Evolutionary conservation across 2,329 filamentous ascomycete species (phyloP), one percentile per base, ranked within the genome.

Genomic region (Furcasterigmium sp.): DNA sequence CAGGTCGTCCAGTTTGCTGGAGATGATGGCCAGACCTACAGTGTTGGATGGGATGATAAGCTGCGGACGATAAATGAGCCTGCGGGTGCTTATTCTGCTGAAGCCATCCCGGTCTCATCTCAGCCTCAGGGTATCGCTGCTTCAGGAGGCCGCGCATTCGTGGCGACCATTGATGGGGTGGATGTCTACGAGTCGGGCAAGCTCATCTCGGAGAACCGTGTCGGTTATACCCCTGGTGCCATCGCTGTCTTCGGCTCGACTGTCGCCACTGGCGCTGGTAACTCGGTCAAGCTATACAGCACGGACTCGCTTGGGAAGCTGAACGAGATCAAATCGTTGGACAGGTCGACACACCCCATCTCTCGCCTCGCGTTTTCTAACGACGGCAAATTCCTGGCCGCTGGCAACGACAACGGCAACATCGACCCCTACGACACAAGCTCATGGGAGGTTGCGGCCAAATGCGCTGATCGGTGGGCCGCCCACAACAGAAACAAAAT

Each of bases 31-130:
- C 76, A 81, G 51, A 79, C 89, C n/a, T 91, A 87, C 67, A 91
- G 84, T 56, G 86, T 91, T 42, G 91, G 84, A 50, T 98, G 91
- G 93, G 93, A 98, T 59, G 93, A 98, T 62, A 89, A 84, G 1
- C 72, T 97, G 28, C 84, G 90, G 49, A 84, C 79, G 35, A 75
- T 94, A 28, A 90, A 95, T 51, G 75, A 85, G 46, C 75, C 81
- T 1, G 80, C 84, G 41, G 84, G 81, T 56, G 87, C 83, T 0
- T 96, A 94, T 61, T 75, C 83, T 6, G 88, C 86, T 43, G 73
- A 75, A 39, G 72, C 80, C 2, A 67, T 75, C 25, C 84, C 85
- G 57, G 76, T 95, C 17, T 73, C 79, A 3, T 84, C 83, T 15
- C 93, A 97, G 58, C 93, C 93, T 3, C 91, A 86, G 63, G 85